Conservation (phyloP, 2,329 filamentous ascomycete species). For the Colletotrichum euphorbiae region DNA sequence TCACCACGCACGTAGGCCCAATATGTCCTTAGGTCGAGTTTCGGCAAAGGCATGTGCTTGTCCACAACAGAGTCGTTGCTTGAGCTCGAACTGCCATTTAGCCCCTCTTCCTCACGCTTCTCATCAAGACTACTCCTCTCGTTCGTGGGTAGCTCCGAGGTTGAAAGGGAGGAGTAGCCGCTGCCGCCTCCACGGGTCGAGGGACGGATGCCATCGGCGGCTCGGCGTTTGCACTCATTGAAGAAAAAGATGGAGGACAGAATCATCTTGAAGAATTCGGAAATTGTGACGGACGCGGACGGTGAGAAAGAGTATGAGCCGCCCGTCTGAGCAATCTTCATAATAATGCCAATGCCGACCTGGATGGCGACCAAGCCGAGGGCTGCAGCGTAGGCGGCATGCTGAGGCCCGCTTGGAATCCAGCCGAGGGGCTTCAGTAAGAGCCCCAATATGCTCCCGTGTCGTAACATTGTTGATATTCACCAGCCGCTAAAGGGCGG, state of each 20-base stretch:
- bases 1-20: constrained; percentile 43
- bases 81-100: constrained; percentile 34
- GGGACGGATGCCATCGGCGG: constrained; percentile 37
- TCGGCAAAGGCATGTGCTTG: constrained; percentile 27
- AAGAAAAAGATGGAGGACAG: constrained; percentile 47
- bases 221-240: constrained; percentile 43
- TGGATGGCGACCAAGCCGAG: constrained; percentile 49
- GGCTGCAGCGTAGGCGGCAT: constrained; percentile 45
- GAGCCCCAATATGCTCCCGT: constrained; percentile 40
- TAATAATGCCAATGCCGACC: constrained; percentile 50
- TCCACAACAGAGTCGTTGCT: constrained; percentile 24
- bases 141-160: constrained; percentile 36
- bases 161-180: constrained; percentile 36
- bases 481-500: constrained; percentile 24
- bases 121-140: constrained; percentile 41
- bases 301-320: constrained; percentile 47
- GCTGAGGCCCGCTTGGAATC: constrained; percentile 39
- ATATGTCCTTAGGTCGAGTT: constrained; percentile 36
- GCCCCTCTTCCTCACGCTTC: constrained; percentile 39
- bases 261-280: constrained; percentile 48
- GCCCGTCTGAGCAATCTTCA: constrained; percentile 46
- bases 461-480: constrained; percentile 27
- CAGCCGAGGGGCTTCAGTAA: constrained; percentile 36
- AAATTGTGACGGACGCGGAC: constrained; percentile 48
- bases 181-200: constrained; percentile 39